phyloP scores from a whole-genome alignment of 352 stramenopile species.

The Phytophthora hibernalis region DNA sequence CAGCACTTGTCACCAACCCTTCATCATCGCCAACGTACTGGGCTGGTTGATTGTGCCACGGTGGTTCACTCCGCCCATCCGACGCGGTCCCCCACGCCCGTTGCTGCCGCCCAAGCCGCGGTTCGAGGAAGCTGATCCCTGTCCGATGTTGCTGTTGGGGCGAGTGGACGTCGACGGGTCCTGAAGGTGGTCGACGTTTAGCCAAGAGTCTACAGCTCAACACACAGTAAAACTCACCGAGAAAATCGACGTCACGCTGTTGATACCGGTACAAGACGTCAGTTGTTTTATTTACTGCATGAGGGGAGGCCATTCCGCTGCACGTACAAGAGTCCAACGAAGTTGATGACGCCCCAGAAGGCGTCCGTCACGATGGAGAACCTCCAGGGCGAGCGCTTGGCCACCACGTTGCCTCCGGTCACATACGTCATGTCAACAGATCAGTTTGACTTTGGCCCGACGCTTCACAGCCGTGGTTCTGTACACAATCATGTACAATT shows the following conservation, averaged over 20 bases:
- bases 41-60: constrained; percentile 63
- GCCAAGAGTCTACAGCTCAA: neutral
- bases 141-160: constrained; percentile 42
- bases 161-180: constrained; percentile 53
- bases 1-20: neutral
- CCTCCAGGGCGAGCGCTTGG: constrained; percentile 71
- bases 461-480: constrained; percentile 7
- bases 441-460: no score
- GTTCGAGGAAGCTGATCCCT: constrained; percentile 21
- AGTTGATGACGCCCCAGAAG: constrained; percentile 79
- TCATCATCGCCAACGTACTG: constrained; percentile 39
- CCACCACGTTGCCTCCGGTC: constrained; percentile 63
- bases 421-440: constrained; percentile 65
- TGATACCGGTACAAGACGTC: constrained; percentile 5
- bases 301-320: neutral
- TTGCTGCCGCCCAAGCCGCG: constrained; percentile 24
- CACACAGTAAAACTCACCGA: constrained; percentile 40
- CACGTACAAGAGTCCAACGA: constrained; percentile 81
- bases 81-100: constrained; percentile 39
- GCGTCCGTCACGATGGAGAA: constrained; percentile 73
- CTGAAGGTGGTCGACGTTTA: constrained; percentile 23
- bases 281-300: constrained; percentile 6
- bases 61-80: constrained; percentile 68
- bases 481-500: neutral
- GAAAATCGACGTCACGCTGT: constrained; percentile 64